Conservation (phyloP, 163 green algal genomes). For the Chloromonas sp. region DNA sequence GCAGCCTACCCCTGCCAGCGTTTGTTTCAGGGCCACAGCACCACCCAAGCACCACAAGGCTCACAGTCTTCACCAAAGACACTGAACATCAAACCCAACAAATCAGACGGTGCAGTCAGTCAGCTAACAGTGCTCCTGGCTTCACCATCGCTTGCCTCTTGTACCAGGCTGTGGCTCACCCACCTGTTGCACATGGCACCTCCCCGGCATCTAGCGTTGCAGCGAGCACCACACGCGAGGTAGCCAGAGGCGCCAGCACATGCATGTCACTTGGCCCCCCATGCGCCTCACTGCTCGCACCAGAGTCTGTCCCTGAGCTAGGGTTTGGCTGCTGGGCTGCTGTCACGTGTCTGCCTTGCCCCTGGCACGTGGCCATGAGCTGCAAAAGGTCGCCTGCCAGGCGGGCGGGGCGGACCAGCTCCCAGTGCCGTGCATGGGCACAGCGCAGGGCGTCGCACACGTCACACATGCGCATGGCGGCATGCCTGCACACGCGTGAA, state of each 20-base stretch:
- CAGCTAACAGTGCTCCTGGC: no score
- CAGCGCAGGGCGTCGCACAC: slow-evolving; percentile 7
- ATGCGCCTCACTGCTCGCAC: neutral
- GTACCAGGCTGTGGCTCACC: neutral
- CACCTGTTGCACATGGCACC: slow-evolving; percentile 25
- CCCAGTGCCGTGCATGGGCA: slow-evolving; percentile 20
- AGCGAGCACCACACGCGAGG: slow-evolving; percentile 16
- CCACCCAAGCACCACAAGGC: neutral
- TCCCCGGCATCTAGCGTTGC: slow-evolving; percentile 28
- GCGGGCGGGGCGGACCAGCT: slow-evolving; percentile 14
- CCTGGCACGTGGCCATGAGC: no score
- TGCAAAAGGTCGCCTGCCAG: no score
- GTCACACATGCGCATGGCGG: neutral
- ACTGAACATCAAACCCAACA: no score
- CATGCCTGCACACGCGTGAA: slow-evolving; percentile 6
- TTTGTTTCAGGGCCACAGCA: no score
- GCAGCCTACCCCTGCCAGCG: no score
- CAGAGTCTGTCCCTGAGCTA: neutral
- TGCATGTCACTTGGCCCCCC: neutral
- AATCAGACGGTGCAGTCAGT: no score
- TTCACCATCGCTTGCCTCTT: no score
- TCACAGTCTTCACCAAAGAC: neutral
- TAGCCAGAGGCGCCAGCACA: neutral
- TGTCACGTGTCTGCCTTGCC: neutral
- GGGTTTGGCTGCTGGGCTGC: neutral